Evolutionary conservation across 2,329 filamentous ascomycete genomes (phyloP).

Genomic region (Pestalotiopsis sp.): DNA sequence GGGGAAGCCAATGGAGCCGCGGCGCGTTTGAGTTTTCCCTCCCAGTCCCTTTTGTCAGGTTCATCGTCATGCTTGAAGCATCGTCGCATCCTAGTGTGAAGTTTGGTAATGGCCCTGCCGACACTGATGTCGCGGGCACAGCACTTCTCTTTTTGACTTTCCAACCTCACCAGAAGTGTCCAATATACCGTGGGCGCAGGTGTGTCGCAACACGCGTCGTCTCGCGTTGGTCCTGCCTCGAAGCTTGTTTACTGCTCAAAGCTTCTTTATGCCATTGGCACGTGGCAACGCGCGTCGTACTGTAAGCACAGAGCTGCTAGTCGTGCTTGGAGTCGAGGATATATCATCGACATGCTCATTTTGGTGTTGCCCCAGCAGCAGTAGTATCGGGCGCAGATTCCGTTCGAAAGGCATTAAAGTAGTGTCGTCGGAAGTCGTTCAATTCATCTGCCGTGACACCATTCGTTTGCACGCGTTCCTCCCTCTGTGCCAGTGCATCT

Average conservation of each 20-base stretch:
- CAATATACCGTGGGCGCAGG: not conserved
- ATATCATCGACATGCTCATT: not conserved
- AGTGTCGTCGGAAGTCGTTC: constrained; percentile 62
- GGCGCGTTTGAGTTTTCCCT: not conserved
- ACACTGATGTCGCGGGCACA: not conserved
- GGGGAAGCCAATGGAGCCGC: not conserved
- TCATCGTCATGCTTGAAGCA: not conserved
- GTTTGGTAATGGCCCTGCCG: not conserved
- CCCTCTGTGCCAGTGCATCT: constrained; percentile 39
- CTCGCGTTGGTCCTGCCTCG: not conserved
- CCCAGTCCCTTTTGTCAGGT: not conserved
- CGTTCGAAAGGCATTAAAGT: constrained; percentile 56
- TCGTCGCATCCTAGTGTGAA: not conserved
- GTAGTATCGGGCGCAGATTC: constrained; percentile 9
- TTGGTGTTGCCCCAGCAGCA: constrained; percentile 10
- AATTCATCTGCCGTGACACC: constrained; percentile 61
- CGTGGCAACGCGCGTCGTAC: not conserved
- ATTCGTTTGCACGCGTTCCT: constrained; percentile 29
- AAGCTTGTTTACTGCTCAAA: not conserved
- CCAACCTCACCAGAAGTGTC: not conserved
- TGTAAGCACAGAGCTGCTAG: not conserved
- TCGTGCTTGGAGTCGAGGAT: not conserved
- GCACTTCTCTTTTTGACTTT: not conserved
- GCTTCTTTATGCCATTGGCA: not conserved
- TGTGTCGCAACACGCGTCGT: not conserved